Conservation (phyloP, 768 basidiomycete species). For the Suillus clintonianus region DNA sequence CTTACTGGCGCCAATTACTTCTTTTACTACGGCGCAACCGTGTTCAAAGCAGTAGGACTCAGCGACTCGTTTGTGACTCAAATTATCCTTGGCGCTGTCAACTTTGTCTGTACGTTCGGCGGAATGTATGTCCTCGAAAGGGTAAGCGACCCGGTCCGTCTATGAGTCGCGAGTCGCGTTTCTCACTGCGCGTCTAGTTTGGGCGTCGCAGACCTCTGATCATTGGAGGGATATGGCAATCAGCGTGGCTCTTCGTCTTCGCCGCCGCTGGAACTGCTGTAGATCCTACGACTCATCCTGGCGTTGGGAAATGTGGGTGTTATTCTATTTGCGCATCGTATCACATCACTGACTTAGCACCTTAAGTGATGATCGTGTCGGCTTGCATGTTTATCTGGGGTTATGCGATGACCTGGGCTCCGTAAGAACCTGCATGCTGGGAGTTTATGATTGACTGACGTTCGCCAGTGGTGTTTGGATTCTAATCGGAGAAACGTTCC, state of each 20-base stretch:
- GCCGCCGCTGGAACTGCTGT: conserved; percentile 69
- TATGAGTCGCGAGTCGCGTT: not conserved
- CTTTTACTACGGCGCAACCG: conserved; percentile 67
- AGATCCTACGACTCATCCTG: conserved; percentile 47
- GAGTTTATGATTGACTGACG: not conserved
- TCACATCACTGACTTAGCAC: conserved; percentile 3
- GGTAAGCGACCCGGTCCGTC: conserved; percentile 31
- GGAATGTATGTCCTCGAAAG: conserved; percentile 75
- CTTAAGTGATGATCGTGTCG: conserved; percentile 60
- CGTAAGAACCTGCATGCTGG: conserved; percentile 31
- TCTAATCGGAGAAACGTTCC: conserved; percentile 76
- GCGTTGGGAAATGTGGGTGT: conserved; percentile 52
- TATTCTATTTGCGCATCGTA: not conserved
- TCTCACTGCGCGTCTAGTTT: conserved; percentile 39
- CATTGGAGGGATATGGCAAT: conserved; percentile 70
- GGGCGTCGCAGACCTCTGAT: conserved; percentile 68
- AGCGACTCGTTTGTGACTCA: conserved; percentile 68
- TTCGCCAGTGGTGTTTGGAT: conserved; percentile 67
- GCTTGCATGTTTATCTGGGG: conserved; percentile 74
- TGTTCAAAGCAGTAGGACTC: conserved; percentile 70
- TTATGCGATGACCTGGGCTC: conserved; percentile 72
- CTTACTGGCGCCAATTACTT: conserved; percentile 73
- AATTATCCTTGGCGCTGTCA: conserved; percentile 74
- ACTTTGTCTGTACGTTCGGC: conserved; percentile 71
- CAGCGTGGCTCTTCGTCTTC: conserved; percentile 70